Evolutionary conservation across 805 yeast genomes (phyloP), one percentile per base, ranked within the genome.

Genomic region (Saturnispora saitoi): DNA sequence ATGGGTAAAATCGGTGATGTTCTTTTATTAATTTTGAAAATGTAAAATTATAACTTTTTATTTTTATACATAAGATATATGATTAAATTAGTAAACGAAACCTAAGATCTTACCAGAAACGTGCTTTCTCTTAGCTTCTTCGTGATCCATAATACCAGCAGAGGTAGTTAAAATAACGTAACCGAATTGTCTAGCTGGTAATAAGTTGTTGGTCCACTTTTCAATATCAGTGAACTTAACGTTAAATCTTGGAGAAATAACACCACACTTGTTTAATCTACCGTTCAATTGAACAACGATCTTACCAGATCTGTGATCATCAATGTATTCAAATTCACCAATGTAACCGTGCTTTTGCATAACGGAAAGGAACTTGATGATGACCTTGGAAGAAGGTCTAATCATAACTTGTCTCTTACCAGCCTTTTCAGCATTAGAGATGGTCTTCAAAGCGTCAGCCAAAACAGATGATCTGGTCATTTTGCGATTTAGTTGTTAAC

Each of bases 131-230:
- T 96, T 88, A 66, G 99, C 99, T 80, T 91, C 97, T 81, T 91
- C 98, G 81, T 91, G 99, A 82, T 93, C 98, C 95, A 91, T 89
- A 67, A 91, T 91, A 78, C 99, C 99, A 66, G 98, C 96, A 66
- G 98, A 91, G 65, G 98, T 91, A 75, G 98, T 91, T 70, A 91
- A 83, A 75, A 91, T 86, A 69, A 91, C 91, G 83, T 75, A 90
- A 78, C 98, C 98, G 69, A 91, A 91, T 78, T 91, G 98, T 85
- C 98, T 89, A 61, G 98, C 95, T 72, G 98, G 98, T 70, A 91
- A 81, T 72, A 91, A 83, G 85, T 89, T 88, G 75, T 83, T 95
- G 64, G 96, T 89, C 98, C 98, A 91, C 78, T 89, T 91, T 79
- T 91, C 98, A 65, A 91, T 84, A 72, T 91, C 98, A 69, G 74